phyloP scores from a whole-genome alignment of 768 basidiomycete genomes.

The Postia placenta region DNA sequence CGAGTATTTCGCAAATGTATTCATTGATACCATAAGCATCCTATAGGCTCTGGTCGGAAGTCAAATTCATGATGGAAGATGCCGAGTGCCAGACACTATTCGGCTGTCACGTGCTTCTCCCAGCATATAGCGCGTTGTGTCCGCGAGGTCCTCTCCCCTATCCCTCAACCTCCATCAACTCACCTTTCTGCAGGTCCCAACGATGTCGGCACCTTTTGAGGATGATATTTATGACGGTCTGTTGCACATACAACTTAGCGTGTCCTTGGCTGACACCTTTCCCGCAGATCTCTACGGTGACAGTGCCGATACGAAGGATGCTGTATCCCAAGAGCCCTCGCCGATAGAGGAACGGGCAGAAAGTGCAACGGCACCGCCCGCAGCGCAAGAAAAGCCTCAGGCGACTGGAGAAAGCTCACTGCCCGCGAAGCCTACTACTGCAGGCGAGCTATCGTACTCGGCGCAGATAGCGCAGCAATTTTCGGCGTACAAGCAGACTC shows the following conservation, averaged over 20 bases:
- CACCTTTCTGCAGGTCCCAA: neutral
- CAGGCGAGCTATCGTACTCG: constrained; percentile 16
- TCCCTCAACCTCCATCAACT: neutral
- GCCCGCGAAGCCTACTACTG: constrained; percentile 13
- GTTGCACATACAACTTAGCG: constrained; percentile 16
- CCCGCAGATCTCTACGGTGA: constrained; percentile 54
- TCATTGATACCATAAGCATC: too few species aligned
- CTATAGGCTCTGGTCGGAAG: too few species aligned
- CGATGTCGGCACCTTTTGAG: constrained; percentile 42
- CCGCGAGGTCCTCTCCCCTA: neutral
- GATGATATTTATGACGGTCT: constrained; percentile 86
- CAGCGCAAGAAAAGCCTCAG: constrained; percentile 1
- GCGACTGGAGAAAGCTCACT: constrained; percentile 12
- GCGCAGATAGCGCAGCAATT: constrained; percentile 20
- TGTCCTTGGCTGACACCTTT: neutral
- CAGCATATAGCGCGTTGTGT: too few species aligned
- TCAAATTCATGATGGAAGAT: too few species aligned
- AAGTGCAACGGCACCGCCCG: constrained; percentile 15
- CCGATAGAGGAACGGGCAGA: constrained; percentile 34
- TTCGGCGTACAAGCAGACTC: constrained; percentile 20
- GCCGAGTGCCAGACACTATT: too few species aligned
- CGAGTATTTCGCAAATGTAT: too few species aligned
- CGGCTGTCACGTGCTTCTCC: too few species aligned
- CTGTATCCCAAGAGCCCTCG: constrained; percentile 7
- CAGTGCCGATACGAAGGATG: constrained; percentile 42